These are phyloP conservation scores for Colletotrichum agaves DNA, from an alignment of 2,329 filamentous ascomycete genomes.

Conservation along the genomic window DNA sequence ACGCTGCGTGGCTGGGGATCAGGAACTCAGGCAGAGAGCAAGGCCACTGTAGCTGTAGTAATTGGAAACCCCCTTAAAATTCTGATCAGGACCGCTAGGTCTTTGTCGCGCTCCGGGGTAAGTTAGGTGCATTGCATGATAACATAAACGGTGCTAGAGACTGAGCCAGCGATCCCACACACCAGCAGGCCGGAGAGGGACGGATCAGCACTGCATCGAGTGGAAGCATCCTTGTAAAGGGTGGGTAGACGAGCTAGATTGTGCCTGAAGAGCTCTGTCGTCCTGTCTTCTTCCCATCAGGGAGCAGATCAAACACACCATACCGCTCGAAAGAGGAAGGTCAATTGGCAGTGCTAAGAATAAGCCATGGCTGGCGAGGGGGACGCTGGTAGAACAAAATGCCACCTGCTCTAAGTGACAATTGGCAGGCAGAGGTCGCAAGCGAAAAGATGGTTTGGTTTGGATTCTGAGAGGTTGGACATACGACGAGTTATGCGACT, in stretches of 20 bases:
- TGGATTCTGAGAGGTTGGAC: not conserved
- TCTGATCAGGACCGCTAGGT: not conserved
- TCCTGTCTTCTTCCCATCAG: conserved; percentile 34
- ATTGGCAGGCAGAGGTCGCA: conserved; percentile 31
- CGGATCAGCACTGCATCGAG: conserved; percentile 23
- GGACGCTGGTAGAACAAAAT: conserved; percentile 14
- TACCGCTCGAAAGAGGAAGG: conserved; percentile 23
- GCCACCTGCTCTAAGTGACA: conserved; percentile 24
- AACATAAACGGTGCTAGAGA: conserved; percentile 3
- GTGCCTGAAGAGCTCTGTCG: conserved; percentile 11
- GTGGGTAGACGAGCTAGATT: conserved; percentile 6
- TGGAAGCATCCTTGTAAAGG: conserved; percentile 6
- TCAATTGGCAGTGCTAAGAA: conserved; percentile 30
- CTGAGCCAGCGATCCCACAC: conserved; percentile 23
- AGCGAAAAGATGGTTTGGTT: not conserved
- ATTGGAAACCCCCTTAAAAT: not conserved
- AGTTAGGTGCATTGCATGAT: not conserved
- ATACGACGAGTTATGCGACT: conserved; percentile 3
- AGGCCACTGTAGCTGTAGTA: conserved; percentile 3
- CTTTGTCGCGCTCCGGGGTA: not conserved
- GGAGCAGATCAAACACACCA: conserved; percentile 34
- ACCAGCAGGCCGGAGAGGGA: conserved; percentile 18
- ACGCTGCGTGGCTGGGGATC: not conserved
- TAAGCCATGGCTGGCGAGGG: conserved; percentile 34
- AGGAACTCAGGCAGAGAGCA: not conserved